Conservation (phyloP, 2,329 filamentous ascomycete species). For the Penicillium sp. region DNA sequence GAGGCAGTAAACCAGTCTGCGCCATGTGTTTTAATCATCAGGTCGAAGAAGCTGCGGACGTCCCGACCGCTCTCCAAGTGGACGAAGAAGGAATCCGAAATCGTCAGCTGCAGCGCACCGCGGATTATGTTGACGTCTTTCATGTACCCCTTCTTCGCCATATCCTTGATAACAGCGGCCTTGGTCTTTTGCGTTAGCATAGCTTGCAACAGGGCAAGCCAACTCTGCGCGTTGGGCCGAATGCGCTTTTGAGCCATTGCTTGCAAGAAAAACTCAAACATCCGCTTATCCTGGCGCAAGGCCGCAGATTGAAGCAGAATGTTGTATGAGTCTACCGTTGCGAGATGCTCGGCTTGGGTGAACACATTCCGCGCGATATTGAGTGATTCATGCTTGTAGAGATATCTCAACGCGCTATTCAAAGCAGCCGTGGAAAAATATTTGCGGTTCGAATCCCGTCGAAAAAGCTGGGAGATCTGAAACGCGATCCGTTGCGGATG, state of each 20-base stretch:
- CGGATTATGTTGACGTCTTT: conserved; percentile 25
- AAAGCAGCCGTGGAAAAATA: conserved; percentile 45
- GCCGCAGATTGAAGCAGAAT: conserved; percentile 45
- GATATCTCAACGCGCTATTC: conserved; percentile 43
- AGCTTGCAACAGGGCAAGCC: conserved; percentile 43
- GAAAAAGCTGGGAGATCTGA: conserved; percentile 37
- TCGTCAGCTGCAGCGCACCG: conserved; percentile 31
- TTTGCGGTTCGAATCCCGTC: conserved; percentile 28
- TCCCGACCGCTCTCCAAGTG: conserved; percentile 37
- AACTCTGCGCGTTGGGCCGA: conserved; percentile 44
- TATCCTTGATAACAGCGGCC: conserved; percentile 30
- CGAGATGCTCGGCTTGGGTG: conserved; percentile 35
- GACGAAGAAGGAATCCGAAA: conserved; percentile 34
- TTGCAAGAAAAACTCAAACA: conserved; percentile 41
- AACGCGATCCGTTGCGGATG: conserved; percentile 20
- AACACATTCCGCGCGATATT: conserved; percentile 37
- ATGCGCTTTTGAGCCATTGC: conserved; percentile 43
- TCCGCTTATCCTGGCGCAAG: conserved; percentile 38
- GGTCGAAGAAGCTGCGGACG: conserved; percentile 40
- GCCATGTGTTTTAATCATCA: conserved; percentile 40
- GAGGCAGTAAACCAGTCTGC: conserved; percentile 40
- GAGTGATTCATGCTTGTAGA: conserved; percentile 37
- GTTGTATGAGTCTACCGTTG: conserved; percentile 47
- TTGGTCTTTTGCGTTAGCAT: conserved; percentile 31
- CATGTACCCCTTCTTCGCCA: conserved; percentile 37